A percentile compares a stretch with the other conserved stretches of the same genome.
Evolutionary conservation across 116 monocot species (phyloP).

Genomic region (Phalaenopsis hybrid): DNA sequence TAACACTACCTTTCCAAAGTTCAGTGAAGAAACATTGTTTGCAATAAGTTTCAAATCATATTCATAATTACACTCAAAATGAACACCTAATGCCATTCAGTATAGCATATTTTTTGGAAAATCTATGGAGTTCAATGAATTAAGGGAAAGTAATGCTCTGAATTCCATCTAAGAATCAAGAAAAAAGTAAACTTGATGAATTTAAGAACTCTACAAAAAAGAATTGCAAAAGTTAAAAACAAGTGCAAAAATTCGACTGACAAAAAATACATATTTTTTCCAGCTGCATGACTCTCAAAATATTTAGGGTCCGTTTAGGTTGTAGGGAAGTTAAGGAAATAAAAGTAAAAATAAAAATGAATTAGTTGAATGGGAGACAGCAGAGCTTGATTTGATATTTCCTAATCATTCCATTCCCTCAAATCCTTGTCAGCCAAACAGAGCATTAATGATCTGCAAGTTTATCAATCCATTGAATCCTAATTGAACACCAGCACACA

Average conservation of each 20-base stretch:
- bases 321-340: background rate
- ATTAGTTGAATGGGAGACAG: background rate
- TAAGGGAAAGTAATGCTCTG: no score
- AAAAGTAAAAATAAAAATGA: background rate
- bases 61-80: no score
- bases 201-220: background rate
- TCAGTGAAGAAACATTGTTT: no score
- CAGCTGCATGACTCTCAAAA: background rate
- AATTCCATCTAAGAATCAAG: no score
- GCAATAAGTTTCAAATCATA: no score
- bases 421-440: background rate
- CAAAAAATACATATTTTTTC: background rate
- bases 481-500: background rate
- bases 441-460: background rate
- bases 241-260: background rate
- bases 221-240: background rate
- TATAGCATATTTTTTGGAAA: no score
- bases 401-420: background rate
- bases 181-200: background rate
- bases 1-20: no score
- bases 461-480: background rate
- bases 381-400: background rate
- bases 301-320: background rate
- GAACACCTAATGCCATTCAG: no score
- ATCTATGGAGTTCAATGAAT: no score